A percentile compares a stretch with the other conserved stretches of the same genome.
Conservation (phyloP, 768 basidiomycete species). For the Clitopilus hobsonii region DNA sequence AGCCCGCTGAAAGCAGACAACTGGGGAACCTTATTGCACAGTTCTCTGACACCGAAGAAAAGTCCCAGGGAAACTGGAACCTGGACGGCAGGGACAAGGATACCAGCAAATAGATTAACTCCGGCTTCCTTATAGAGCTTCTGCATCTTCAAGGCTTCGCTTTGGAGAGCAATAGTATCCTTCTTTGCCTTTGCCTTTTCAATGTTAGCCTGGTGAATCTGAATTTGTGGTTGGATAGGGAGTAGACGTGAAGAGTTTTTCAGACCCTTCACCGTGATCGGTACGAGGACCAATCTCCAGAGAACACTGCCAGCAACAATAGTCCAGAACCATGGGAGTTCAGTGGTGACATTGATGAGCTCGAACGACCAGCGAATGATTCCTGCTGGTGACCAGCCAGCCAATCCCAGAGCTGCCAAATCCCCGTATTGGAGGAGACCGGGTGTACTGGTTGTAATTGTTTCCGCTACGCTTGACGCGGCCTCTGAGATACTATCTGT, state of each 20-base stretch:
- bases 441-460: conserved; percentile 22
- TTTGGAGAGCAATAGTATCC: conserved; percentile 46
- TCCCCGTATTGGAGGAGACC: conserved; percentile 67
- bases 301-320: conserved; percentile 62
- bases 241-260: conserved; percentile 57
- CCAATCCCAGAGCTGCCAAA: conserved; percentile 62
- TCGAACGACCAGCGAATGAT: conserved; percentile 61
- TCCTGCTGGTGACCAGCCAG: conserved; percentile 61
- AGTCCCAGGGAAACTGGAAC: conserved; percentile 72
- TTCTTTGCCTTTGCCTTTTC: conserved; percentile 21
- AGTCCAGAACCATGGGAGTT: conserved; percentile 82
- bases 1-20: conserved; percentile 70
- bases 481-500: conserved; percentile 3
- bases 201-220: conserved; percentile 43
- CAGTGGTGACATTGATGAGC: conserved; percentile 60
- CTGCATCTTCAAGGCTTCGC: conserved; percentile 47
- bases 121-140: conserved; percentile 61
- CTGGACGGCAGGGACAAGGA: conserved; percentile 58
- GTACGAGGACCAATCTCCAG: conserved; percentile 58
- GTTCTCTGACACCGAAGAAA: conserved; percentile 75
- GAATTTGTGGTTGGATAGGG: conserved; percentile 51
- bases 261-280: conserved; percentile 51
- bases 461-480: conserved; percentile 14
- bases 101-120: conserved; percentile 50
- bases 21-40: conserved; percentile 75